Evolutionary conservation across 257 asterid genomes (phyloP), one percentile per base, ranked within the genome.

Genomic region (Sherardia arvensis): DNA sequence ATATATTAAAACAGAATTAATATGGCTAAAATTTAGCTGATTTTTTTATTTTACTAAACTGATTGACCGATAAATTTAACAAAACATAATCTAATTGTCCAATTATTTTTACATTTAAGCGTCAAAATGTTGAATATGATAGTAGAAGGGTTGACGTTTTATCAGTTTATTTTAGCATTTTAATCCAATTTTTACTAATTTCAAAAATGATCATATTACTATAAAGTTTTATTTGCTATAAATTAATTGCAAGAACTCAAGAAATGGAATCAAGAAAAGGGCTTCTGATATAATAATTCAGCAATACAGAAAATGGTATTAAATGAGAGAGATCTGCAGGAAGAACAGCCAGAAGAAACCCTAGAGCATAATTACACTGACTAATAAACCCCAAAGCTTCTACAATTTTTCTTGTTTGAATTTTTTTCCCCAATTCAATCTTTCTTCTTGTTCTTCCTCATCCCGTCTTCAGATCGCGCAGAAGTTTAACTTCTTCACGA

Each of bases 291-390:
- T 59, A 74, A 43, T 17, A 15, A 15, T 14, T 64, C 57, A 74
- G 59, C 77, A 81, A 53, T 79, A 67, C 87, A 78, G 28, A n/a
- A 71, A 71, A 55, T 27, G 48, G 51, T 30, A 33, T 59, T 59
- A 6, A 49, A 62, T 33, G 22, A n/a, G 62, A 65, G 65, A 11
- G 29, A 20, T 38, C 49, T n/a, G n/a, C n/a, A n/a, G n/a, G 61
- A 36, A 43, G 63, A 25, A 30, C 36, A 25, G 32, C 12, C 38
- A 47, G 71, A 74, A 43, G 51, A 43, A 30, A 71, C 64, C 76
- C 70, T 69, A 69, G 33, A 54, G 51, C 40, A 67, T 72, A 65
- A 38, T 38, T 60, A 32, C 23, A 38, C 32, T 66, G 7, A 61
- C 66, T 54, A 61, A 43, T 17, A 43, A 69, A 72, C 70, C 66